A percentile compares a stretch with the other conserved stretches of the same genome.
Evolutionary conservation across 73 alveolate species (phyloP).

Genomic region (Blepharisma stoltei): DNA sequence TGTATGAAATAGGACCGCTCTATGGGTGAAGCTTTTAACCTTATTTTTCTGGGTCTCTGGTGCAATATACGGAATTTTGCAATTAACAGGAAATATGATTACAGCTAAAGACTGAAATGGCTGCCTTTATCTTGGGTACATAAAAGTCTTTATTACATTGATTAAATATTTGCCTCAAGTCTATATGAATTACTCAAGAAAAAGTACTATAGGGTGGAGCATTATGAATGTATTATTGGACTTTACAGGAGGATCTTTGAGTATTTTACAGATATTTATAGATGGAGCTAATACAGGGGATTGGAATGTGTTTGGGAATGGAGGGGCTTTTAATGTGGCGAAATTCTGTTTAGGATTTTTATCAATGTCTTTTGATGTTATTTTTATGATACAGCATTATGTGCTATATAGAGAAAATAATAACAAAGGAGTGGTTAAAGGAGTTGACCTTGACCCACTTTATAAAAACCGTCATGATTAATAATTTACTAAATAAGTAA

Average conservation of each 20-base stretch:
- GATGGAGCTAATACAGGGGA: slow-evolving; percentile 53
- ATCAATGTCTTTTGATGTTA: slow-evolving; percentile 60
- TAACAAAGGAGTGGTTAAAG: neutral
- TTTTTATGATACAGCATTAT: slow-evolving; percentile 73
- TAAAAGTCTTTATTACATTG: slow-evolving; percentile 82
- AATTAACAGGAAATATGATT: neutral
- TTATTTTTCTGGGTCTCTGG: slow-evolving; percentile 44
- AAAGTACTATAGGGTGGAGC: slow-evolving; percentile 95
- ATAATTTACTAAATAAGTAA: too few relatives aligned
- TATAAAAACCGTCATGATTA: too few relatives aligned
- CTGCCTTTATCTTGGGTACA: slow-evolving; percentile 66
- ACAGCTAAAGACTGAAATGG: slow-evolving; percentile 38
- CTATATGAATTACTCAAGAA: slow-evolving; percentile 72
- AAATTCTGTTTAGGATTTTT: slow-evolving; percentile 63
- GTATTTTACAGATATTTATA: slow-evolving; percentile 67
- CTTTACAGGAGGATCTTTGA: slow-evolving; percentile 86
- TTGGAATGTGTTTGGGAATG: slow-evolving; percentile 50
- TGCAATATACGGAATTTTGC: slow-evolving; percentile 34
- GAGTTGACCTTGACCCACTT: too few relatives aligned
- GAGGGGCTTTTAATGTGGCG: slow-evolving; percentile 67
- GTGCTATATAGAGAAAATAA: slow-evolving; percentile 45
- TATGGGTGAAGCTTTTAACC: slow-evolving; percentile 12
- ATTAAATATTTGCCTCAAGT: slow-evolving; percentile 87
- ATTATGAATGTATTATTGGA: slow-evolving; percentile 83
- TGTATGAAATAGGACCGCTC: slow-evolving; percentile 33